Conservation (phyloP, 805 yeast species). For the Blastobotrys attinorum region DNA sequence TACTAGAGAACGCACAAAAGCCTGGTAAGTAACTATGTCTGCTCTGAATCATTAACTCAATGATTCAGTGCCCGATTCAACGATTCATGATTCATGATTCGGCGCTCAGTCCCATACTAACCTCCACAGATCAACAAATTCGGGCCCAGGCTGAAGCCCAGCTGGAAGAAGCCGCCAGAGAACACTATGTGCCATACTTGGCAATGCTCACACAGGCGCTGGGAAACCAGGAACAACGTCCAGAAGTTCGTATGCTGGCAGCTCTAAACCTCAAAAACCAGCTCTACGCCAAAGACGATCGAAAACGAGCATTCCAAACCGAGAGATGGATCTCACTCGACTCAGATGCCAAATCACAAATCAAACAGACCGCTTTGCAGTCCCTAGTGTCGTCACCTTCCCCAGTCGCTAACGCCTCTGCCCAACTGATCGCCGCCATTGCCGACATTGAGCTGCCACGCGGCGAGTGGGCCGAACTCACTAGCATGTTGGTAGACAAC, state of each 20-base stretch:
- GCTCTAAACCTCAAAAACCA: conserved; percentile 83
- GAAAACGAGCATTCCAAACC: conserved; percentile 49
- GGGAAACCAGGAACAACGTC: conserved; percentile 51
- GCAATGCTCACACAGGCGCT: conserved; percentile 63
- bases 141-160: conserved; percentile 76
- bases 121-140: conserved; percentile 43
- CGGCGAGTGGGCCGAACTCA: conserved; percentile 81
- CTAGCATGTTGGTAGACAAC: conserved; percentile 75
- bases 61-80: too few species aligned
- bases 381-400: conserved; percentile 60
- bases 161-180: conserved; percentile 60
- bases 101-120: too few species aligned
- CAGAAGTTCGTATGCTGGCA: conserved; percentile 88
- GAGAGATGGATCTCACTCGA: conserved; percentile 70
- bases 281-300: conserved; percentile 69
- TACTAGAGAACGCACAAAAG: conserved; percentile 1
- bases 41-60: neutral
- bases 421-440: conserved; percentile 92
- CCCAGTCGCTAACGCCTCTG: conserved; percentile 79
- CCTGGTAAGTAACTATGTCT: neutral
- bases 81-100: too few species aligned
- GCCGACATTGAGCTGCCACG: conserved; percentile 93
- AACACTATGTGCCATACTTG: conserved; percentile 67
- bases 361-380: conserved; percentile 53
- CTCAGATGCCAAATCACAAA: conserved; percentile 44